Base-by-base conservation (phyloP, 768 basidiomycete genomes). In the Termitomyces bulborhizus region DNA sequence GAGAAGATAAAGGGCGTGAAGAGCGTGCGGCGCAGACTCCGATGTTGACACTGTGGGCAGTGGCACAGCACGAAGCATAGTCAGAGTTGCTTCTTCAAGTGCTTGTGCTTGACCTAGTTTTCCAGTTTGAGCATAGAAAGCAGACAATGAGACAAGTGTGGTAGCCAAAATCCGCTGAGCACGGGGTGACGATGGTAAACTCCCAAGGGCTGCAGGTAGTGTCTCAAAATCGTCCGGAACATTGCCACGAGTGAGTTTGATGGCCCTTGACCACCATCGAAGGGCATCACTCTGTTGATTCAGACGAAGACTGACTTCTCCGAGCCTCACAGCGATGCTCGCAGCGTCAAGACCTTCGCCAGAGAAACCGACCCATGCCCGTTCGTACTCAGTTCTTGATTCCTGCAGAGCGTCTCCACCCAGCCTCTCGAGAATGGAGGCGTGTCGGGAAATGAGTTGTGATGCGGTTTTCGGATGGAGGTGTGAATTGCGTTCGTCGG, bases 111-210 rank as follows among this genome's bases (percentile, higher is more conserved):
- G 71, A 27, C 62, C 63, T 13, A 88, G 69, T 52, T 79, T 73
- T 13, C 81, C 79, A 2, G 81, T 76, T 24, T 77, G 81, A 15
- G 88, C 83, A 63, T 85, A 85, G 62, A 77, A 80, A 4, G 85
- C 84, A 21, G 89, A 91, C 24, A 87, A 65, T n/a, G 88, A 86
- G 6, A 88, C 79, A 3, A 90, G 72, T 12, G 80, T 73, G 24
- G 81, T 81, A 0, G 78, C 72, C 46, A 88, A 66, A 27, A 79
- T 79, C 53, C 89, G 78, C 63, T 90, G 88, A 24, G 76, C 78
- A 44, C 75, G 71, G 41, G 87, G 86, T 52, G 84, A 83, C 55
- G 76, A 66, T 37, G 86, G 85, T 11, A 69, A 55, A 1, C 63
- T 55, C 12, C 61, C 57, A 24, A 82, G 76, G 36, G 80, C 50